phyloP scores from a whole-genome alignment of 768 basidiomycete species.

The Termitomyces sp. region DNA sequence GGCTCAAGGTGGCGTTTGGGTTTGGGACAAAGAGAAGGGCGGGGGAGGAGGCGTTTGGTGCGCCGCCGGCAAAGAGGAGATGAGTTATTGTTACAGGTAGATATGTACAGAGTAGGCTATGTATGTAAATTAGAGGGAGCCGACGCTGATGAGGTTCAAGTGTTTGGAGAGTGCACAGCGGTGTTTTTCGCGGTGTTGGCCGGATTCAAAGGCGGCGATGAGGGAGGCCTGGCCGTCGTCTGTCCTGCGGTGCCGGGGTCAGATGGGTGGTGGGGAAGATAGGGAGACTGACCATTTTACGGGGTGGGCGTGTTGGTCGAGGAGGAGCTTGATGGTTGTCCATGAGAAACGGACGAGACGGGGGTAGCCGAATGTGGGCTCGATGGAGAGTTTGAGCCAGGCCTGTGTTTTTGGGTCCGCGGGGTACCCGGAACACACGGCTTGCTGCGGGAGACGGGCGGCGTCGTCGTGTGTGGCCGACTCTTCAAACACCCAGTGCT shows the following conservation, averaged over 20 bases:
- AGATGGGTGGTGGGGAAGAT: background rate
- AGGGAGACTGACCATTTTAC: slow-evolving; percentile 65
- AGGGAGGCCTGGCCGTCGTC: slow-evolving; percentile 81
- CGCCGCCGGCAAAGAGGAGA: slow-evolving; percentile 61
- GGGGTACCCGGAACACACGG: slow-evolving; percentile 72
- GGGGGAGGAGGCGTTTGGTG: slow-evolving; percentile 57
- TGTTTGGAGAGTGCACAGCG: slow-evolving; percentile 69
- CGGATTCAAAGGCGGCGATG: slow-evolving; percentile 66
- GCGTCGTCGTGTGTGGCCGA: slow-evolving; percentile 1
- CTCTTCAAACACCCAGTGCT: slow-evolving; percentile 82
- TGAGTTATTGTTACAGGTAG: slow-evolving; percentile 11
- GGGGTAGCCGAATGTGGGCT: slow-evolving; percentile 91
- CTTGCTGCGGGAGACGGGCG: slow-evolving; percentile 43
- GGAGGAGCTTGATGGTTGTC: slow-evolving; percentile 82
- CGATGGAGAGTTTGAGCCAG: slow-evolving; percentile 72
- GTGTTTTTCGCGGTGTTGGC: slow-evolving; percentile 69
- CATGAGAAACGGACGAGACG: slow-evolving; percentile 90
- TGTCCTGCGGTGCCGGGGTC: slow-evolving; percentile 49
- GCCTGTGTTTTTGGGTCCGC: slow-evolving; percentile 91
- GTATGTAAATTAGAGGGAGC: slow-evolving; percentile 38
- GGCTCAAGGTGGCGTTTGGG: slow-evolving; percentile 72
- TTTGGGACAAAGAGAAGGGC: slow-evolving; percentile 80
- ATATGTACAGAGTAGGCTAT: too few species aligned
- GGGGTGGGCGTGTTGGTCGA: slow-evolving; percentile 75
- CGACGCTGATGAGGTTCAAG: slow-evolving; percentile 65